Percentiles rank a stretch among this genome's conserved stretches.
These are phyloP conservation scores for Debaryomyces psychrophilus DNA, from an alignment of 1,139 yeast genomes.

Conservation along the genomic window DNA sequence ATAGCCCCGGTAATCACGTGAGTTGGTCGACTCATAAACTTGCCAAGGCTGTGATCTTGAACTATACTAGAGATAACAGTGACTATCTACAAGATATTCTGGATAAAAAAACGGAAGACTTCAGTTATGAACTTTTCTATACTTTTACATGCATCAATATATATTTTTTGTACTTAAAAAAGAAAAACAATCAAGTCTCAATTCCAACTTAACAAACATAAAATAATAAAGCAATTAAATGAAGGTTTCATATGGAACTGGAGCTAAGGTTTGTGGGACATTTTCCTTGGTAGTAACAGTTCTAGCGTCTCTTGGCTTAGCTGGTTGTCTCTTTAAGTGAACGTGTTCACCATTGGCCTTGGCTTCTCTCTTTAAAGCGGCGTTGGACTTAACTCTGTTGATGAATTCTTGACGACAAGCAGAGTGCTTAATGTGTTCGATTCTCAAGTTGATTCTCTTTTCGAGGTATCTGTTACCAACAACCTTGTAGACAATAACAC, in stretches of 20 bases:
- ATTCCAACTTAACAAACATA: conserved; percentile 17
- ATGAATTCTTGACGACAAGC: conserved; percentile 99
- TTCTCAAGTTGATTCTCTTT: conserved; percentile 97
- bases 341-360: conserved; percentile 92
- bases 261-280: conserved; percentile 96
- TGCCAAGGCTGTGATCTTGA: background rate
- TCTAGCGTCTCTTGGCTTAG: conserved; percentile 92
- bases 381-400: conserved; percentile 97
- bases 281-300: conserved; percentile 76
- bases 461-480: conserved; percentile 99
- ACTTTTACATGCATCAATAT: conserved; percentile 21
- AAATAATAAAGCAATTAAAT: conserved; percentile 56
- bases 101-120: background rate
- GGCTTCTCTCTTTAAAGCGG: conserved; percentile 92
- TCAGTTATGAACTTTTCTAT: background rate
- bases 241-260: conserved; percentile 99
- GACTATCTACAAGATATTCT: background rate
- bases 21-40: background rate
- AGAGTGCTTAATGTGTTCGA: conserved; percentile 99
- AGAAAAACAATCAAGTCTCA: conserved; percentile 9
- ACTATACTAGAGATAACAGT: no score
- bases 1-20: background rate
- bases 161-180: conserved; percentile 10
- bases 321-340: conserved; percentile 97
- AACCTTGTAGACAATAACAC: conserved; percentile 97